Conservation (phyloP, 768 basidiomycete species). For the Tulasnella sp. region DNA sequence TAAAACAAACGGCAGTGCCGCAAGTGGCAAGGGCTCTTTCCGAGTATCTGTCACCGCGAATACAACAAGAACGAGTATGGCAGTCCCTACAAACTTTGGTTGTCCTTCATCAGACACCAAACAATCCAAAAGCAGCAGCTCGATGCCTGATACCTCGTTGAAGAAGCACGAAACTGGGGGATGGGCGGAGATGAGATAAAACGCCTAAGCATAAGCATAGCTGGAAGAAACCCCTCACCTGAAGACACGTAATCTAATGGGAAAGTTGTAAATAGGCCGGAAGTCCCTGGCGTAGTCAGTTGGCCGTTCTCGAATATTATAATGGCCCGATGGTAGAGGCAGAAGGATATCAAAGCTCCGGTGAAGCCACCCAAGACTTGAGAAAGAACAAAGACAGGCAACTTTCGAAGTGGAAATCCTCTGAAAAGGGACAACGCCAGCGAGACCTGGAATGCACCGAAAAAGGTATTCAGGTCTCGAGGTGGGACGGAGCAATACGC, state of each 20-base stretch:
- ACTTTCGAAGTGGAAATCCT: slow-evolving; percentile 18
- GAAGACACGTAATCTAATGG: slow-evolving; percentile 27
- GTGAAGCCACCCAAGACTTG: slow-evolving; percentile 61
- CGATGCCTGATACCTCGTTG: slow-evolving; percentile 2
- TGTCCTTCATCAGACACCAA: background rate
- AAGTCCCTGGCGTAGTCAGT: slow-evolving; percentile 38
- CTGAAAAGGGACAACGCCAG: slow-evolving; percentile 13
- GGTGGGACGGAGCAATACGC: background rate
- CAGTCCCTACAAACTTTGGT: slow-evolving; percentile 48
- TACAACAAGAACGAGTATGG: slow-evolving; percentile 47
- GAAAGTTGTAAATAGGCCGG: slow-evolving; percentile 52
- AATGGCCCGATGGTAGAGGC: slow-evolving; percentile 57
- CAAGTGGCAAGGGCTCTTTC: slow-evolving; percentile 42
- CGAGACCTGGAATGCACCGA: slow-evolving; percentile 5
- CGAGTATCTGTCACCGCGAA: slow-evolving; percentile 47
- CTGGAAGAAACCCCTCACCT: slow-evolving; percentile 29
- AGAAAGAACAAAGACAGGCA: slow-evolving; percentile 52
- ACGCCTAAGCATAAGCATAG: too few relatives aligned
- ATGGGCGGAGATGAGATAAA: background rate
- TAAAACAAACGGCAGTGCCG: slow-evolving; percentile 47
- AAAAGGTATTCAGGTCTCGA: background rate
- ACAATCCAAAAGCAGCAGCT: background rate
- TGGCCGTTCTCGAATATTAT: slow-evolving; percentile 43
- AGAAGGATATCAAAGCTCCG: slow-evolving; percentile 52
- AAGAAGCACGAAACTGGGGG: slow-evolving; percentile 40